Evolutionary conservation across 164 flowering plant genomes (phyloP).

Genomic region (Vitis amurensis): DNA sequence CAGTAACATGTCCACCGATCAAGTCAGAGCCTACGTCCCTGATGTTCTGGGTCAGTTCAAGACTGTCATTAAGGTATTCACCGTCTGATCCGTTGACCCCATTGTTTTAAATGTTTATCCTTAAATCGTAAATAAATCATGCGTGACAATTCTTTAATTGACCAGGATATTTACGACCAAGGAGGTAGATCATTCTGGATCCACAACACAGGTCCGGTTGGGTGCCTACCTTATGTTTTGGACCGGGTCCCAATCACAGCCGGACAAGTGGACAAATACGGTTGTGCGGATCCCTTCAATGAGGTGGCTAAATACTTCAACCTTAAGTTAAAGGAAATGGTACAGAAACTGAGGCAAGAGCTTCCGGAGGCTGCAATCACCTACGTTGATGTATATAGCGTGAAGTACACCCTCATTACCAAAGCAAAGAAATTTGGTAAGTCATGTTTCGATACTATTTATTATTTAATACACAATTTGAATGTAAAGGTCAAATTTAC

Average conservation of each 20-base stretch:
- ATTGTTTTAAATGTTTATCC: not conserved
- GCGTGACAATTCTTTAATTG: not conserved
- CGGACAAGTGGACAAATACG: conserved; percentile 22
- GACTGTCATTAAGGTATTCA: conserved; percentile 19
- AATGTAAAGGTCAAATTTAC: not conserved
- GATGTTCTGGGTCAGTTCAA: conserved; percentile 29
- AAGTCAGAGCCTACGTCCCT: conserved; percentile 33
- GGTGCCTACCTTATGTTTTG: conserved; percentile 41
- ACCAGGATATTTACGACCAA: conserved; percentile 30
- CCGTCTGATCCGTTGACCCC: too few relatives aligned
- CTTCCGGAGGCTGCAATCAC: conserved; percentile 37
- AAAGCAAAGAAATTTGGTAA: conserved; percentile 28
- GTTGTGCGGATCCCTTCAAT: conserved; percentile 40
- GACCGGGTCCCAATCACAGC: conserved; percentile 16
- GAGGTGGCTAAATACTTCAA: conserved; percentile 40
- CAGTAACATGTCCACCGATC: conserved; percentile 28
- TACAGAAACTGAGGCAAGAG: conserved; percentile 24
- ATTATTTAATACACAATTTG: not conserved
- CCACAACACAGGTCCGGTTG: conserved; percentile 57
- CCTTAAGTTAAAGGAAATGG: conserved; percentile 21
- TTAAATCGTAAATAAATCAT: not conserved
- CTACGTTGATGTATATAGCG: conserved; percentile 44
- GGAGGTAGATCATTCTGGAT: conserved; percentile 55
- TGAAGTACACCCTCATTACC: conserved; percentile 31
- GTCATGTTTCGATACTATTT: not conserved